phyloP scores from a whole-genome alignment of 2,329 filamentous ascomycete genomes.

The Arthrobotrys sphaeroides region DNA sequence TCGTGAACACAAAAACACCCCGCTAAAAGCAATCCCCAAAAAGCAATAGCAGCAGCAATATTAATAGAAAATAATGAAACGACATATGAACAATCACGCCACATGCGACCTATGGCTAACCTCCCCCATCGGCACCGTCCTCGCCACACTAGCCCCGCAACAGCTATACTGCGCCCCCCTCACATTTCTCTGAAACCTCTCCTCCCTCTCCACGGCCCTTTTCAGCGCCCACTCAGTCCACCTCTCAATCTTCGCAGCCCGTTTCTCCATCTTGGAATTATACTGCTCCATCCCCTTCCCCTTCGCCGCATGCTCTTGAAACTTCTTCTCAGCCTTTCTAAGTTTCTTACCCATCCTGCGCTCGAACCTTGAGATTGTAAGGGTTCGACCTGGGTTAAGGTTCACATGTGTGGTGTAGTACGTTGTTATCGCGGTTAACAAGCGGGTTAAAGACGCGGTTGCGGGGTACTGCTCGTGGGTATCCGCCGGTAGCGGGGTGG shows the following conservation, averaged over 20 bases:
- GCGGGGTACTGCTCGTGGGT: too few relatives aligned
- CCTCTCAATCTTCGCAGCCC: slow-evolving; percentile 46
- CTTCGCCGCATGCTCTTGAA: slow-evolving; percentile 26
- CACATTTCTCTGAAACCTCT: background rate
- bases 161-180: background rate
- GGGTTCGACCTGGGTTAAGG: background rate
- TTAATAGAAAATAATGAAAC: too few relatives aligned
- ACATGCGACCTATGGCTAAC: too few relatives aligned
- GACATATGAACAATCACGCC: too few relatives aligned
- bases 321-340: slow-evolving; percentile 45
- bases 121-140: too few relatives aligned
- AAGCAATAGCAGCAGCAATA: too few relatives aligned
- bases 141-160: too few relatives aligned
- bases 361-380: slow-evolving; percentile 11
- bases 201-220: background rate
- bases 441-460: background rate
- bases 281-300: slow-evolving; percentile 31
- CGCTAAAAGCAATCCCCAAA: too few relatives aligned
- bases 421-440: slow-evolving; percentile 7
- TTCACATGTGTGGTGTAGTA: slow-evolving; percentile 47
- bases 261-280: slow-evolving; percentile 22
- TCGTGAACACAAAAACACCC: too few relatives aligned
- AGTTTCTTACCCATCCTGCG: slow-evolving; percentile 34
- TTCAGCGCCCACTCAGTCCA: slow-evolving; percentile 37
- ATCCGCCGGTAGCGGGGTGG: too few relatives aligned